Base-by-base conservation (phyloP, 2,329 filamentous ascomycete genomes). In the Aspergillus clavatus region DNA sequence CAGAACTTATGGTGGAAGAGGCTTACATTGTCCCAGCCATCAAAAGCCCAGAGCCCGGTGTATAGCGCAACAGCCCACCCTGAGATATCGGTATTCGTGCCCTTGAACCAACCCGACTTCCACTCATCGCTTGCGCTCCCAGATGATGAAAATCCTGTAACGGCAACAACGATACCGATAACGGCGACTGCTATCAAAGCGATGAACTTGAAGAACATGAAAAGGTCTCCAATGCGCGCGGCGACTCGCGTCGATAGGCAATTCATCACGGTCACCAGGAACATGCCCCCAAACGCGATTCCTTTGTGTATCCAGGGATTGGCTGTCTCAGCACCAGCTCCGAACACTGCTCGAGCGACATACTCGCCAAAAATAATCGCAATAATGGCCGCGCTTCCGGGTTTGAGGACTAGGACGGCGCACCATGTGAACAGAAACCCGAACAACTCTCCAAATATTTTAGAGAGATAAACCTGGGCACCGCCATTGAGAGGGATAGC, bases 341-440 rank as follows among this genome's bases (percentile, higher is more conserved):
- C 90, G 47, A 95, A 84, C 35, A 86, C 78, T 11, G 89, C 90
- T 38, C 89, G 80, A 42, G 96, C 88, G n/a, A 95, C 74, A 63
- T 98, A 98, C 70, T 98, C 93, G 35, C 93, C 93, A 75, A 97
- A 96, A 60, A 98, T 96, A 56, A 98, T 96, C 54, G 91, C 80
- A 53, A 98, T 89, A 62, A 98, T 98, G 50, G 93, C 93, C 7
- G 89, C 84, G 29, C 87, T 87, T 2, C 93, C 93, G 0, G 93
- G 93, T 71, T 96, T 97, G 50, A 98, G 74, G 10, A 98, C 93
- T 48, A 93, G 79, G 12, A 97, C 89, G 0, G 93, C 90, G 41
- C 88, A 89, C 93, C 93, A 98, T 2, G 90, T 94, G 68, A 96
- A 98, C 26, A 97, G 74, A 62, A 98, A 98, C 0, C 93, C 93